A percentile compares a stretch with the other conserved stretches of the same genome.
phyloP scores from a whole-genome alignment of 2,329 filamentous ascomycete genomes.

The Scedosporium dehoogii region DNA sequence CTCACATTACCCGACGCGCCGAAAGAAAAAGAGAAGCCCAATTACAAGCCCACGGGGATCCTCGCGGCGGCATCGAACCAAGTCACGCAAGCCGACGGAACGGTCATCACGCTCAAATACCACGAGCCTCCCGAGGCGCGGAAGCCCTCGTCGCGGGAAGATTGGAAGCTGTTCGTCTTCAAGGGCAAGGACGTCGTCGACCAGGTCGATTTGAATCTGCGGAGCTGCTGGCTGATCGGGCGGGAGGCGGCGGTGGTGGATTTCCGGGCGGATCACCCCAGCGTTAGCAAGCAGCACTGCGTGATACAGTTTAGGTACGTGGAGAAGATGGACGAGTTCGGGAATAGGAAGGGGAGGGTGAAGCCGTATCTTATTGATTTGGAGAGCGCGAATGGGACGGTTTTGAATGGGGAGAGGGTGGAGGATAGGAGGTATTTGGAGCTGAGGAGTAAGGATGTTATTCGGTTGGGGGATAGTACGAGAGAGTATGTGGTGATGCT shows the following conservation, averaged over 20 bases:
- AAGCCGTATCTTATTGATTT: constrained; percentile 88
- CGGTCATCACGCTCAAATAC: constrained; percentile 79
- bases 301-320: constrained; percentile 86
- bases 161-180: constrained; percentile 91
- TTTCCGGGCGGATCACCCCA: constrained; percentile 77
- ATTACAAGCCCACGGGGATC: constrained; percentile 69
- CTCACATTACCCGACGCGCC: constrained; percentile 20
- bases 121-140: constrained; percentile 90
- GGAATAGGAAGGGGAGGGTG: constrained; percentile 69
- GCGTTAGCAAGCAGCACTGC: constrained; percentile 90
- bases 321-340: constrained; percentile 76
- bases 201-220: constrained; percentile 63
- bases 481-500: constrained; percentile 96
- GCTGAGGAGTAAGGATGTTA: constrained; percentile 76
- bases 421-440: constrained; percentile 76
- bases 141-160: constrained; percentile 67
- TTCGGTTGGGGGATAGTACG: constrained; percentile 79
- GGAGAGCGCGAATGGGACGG: constrained; percentile 86
- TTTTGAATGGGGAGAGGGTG: constrained; percentile 64
- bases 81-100: constrained; percentile 60
- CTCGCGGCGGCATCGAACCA: constrained; percentile 83
- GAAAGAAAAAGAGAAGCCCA: constrained; percentile 75
- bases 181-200: constrained; percentile 73
- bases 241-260: constrained; percentile 75
- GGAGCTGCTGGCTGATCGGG: constrained; percentile 87